A percentile compares a stretch with the other conserved stretches of the same genome.
phyloP scores from a whole-genome alignment of 306 rosid species.

The Oxytropis ochrocephala region DNA sequence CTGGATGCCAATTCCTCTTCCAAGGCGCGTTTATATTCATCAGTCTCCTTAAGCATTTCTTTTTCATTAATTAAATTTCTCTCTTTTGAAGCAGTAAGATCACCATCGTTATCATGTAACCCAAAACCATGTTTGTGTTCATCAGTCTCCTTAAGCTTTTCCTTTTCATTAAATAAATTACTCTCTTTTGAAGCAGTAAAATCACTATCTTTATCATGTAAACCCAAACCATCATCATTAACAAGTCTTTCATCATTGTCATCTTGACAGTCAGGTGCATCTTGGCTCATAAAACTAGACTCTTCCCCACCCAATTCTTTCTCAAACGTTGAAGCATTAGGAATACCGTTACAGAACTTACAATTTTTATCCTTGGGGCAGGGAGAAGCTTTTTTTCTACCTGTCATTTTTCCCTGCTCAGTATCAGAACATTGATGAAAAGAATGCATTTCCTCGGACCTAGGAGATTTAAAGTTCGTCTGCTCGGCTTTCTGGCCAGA shows the following conservation, averaged over 20 bases:
- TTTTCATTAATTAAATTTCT: slow-evolving; percentile 50
- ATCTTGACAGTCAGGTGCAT: slow-evolving; percentile 12
- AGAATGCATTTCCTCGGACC: slow-evolving; percentile 20
- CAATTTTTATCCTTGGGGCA: not conserved
- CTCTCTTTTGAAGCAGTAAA: not conserved
- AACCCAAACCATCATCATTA: not conserved
- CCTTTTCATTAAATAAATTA: slow-evolving; percentile 57
- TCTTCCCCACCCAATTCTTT: slow-evolving; percentile 26
- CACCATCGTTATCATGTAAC: slow-evolving; percentile 23
- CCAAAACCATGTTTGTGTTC: slow-evolving; percentile 47
- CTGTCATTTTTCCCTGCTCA: slow-evolving; percentile 18
- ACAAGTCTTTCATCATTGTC: slow-evolving; percentile 11
- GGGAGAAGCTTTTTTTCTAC: slow-evolving; percentile 23
- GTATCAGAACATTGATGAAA: slow-evolving; percentile 3
- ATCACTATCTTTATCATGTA: no score
- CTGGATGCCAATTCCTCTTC: slow-evolving; percentile 91
- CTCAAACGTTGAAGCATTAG: slow-evolving; percentile 20
- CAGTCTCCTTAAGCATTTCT: slow-evolving; percentile 82
- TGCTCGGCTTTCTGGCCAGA: slow-evolving; percentile 25
- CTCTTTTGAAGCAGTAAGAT: slow-evolving; percentile 13
- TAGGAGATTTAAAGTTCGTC: not conserved
- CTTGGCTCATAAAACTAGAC: slow-evolving; percentile 13
- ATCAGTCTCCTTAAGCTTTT: slow-evolving; percentile 77
- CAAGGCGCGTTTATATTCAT: slow-evolving; percentile 68
- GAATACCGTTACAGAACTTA: slow-evolving; percentile 17